These are phyloP conservation scores for Monosporascus ibericus DNA, from an alignment of 2,329 filamentous ascomycete species.

Conservation along the genomic window DNA sequence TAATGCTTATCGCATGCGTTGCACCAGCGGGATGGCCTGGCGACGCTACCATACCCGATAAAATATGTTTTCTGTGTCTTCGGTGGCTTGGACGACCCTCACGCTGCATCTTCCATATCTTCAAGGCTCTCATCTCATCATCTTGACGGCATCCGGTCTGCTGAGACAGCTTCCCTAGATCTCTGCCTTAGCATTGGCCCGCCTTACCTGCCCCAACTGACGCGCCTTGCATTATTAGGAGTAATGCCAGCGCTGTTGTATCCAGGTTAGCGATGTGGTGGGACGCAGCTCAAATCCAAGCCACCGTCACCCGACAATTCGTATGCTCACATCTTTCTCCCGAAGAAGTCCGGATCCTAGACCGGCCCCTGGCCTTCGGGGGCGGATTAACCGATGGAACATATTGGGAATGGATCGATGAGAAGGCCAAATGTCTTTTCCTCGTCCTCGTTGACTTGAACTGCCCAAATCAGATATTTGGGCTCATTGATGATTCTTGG, in stretches of 20 bases:
- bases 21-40: background rate
- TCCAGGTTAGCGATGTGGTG: slow-evolving; percentile 52
- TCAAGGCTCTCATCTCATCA: background rate
- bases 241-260: slow-evolving; percentile 19
- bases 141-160: background rate
- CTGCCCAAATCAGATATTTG: slow-evolving; percentile 68
- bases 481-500: slow-evolving; percentile 69
- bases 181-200: slow-evolving; percentile 1
- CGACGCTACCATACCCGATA: background rate
- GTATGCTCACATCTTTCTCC: slow-evolving; percentile 59
- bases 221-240: slow-evolving; percentile 1
- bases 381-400: slow-evolving; percentile 65
- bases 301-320: slow-evolving; percentile 62
- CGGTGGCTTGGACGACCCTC: background rate
- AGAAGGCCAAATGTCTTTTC: slow-evolving; percentile 64
- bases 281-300: slow-evolving; percentile 63
- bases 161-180: background rate
- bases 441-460: slow-evolving; percentile 65
- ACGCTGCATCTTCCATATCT: background rate
- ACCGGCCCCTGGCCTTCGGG: slow-evolving; percentile 60
- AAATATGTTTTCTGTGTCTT: background rate
- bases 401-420: slow-evolving; percentile 72
- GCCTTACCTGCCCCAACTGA: slow-evolving; percentile 6
- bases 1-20: background rate
- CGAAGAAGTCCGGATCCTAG: slow-evolving; percentile 56